Evolutionary conservation across 805 yeast species (phyloP).

Genomic region (Yamadazyma sp.): DNA sequence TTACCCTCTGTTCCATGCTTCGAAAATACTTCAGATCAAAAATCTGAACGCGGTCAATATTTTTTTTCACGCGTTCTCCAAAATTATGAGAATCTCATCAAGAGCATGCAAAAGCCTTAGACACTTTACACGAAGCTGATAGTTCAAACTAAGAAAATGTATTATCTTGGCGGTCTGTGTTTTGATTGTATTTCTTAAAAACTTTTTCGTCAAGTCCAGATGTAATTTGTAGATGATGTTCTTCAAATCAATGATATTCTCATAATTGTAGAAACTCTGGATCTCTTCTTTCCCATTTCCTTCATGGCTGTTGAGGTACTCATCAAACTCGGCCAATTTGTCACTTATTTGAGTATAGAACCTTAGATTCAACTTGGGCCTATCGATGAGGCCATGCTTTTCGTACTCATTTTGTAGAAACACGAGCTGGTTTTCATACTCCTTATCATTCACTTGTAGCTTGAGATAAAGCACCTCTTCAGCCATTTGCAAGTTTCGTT

Average conservation of each 20-base stretch:
- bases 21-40: background rate
- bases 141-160: conserved; percentile 13
- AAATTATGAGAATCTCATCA: conserved; percentile 16
- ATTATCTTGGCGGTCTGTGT: background rate
- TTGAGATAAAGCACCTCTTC: conserved; percentile 6
- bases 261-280: conserved; percentile 11
- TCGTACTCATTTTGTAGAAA: conserved; percentile 9
- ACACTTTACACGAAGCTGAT: conserved; percentile 13
- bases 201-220: conserved; percentile 10
- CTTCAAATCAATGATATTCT: conserved; percentile 13
- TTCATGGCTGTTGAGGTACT: conserved; percentile 10
- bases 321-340: conserved; percentile 12
- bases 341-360: conserved; percentile 12
- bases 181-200: conserved; percentile 8
- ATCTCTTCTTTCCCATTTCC: conserved; percentile 6
- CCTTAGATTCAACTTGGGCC: conserved; percentile 7
- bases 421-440: conserved; percentile 8
- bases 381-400: conserved; percentile 4
- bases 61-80: conserved; percentile 10
- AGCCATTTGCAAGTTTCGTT: background rate
- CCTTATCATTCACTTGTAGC: conserved; percentile 10
- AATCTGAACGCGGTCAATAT: conserved; percentile 4
- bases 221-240: conserved; percentile 13
- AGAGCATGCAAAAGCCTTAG: conserved; percentile 9
- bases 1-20: conserved; percentile 17